phyloP scores from a whole-genome alignment of 163 green algal genomes.

The Scenedesmus sp. region DNA sequence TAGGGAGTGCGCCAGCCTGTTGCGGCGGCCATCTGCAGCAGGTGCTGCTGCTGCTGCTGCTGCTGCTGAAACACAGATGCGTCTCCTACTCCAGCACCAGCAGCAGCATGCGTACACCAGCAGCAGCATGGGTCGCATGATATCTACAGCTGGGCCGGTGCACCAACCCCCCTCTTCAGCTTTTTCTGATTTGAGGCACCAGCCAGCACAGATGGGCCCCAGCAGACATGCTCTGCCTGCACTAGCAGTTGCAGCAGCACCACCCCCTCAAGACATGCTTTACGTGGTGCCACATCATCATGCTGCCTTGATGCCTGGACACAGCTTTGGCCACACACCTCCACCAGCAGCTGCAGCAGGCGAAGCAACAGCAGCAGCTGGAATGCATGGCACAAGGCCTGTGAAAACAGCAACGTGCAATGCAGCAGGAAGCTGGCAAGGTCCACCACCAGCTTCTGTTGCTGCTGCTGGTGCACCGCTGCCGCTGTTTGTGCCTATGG shows the following conservation, averaged over 20 bases:
- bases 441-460: not conserved
- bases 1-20: not conserved
- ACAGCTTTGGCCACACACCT: not conserved
- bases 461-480: not conserved
- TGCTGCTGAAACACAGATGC: not conserved
- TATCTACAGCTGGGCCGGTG: not conserved
- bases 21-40: not conserved
- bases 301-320: no score
- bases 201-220: not conserved
- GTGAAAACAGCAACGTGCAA: not conserved
- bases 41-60: not conserved
- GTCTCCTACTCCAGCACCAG: not conserved
- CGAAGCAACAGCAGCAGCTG: not conserved
- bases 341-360: not conserved
- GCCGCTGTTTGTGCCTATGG: constrained; percentile 7
- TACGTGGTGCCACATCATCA: not conserved
- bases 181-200: not conserved
- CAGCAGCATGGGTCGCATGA: not conserved
- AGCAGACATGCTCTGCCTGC: no score
- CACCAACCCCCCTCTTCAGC: not conserved
- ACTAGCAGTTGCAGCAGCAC: not conserved
- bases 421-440: not conserved
- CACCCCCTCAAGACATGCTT: not conserved
- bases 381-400: not conserved
- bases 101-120: not conserved